Percentiles rank a stretch among this genome's conserved stretches.
Evolutionary conservation across 805 yeast genomes (phyloP).

Genomic region (Yarrowia sp.): DNA sequence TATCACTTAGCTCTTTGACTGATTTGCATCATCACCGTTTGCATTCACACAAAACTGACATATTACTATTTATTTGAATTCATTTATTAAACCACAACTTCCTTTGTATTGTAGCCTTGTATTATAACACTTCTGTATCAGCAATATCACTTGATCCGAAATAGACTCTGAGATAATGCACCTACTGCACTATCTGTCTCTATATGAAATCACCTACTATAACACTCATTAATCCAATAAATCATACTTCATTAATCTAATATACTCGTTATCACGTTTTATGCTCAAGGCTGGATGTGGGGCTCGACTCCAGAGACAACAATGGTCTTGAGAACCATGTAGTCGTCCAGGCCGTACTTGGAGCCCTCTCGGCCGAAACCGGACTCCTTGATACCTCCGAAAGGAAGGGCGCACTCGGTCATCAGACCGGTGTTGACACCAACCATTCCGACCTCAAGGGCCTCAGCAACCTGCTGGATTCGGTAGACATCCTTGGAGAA

Average conservation of each 20-base stretch:
- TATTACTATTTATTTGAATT: background rate
- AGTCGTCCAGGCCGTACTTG: constrained; percentile 71
- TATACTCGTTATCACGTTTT: background rate
- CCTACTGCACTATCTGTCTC: background rate
- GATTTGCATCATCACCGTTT: too few relatives aligned
- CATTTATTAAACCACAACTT: too few relatives aligned
- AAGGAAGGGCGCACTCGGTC: constrained; percentile 51
- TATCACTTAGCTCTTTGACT: too few relatives aligned
- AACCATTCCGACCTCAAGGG: constrained; percentile 74
- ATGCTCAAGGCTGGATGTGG: constrained; percentile 12
- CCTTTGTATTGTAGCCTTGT: too few relatives aligned
- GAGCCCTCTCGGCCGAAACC: constrained; percentile 85
- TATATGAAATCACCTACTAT: background rate
- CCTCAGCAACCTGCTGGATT: constrained; percentile 62
- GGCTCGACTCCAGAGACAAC: constrained; percentile 40
- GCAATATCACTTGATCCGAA: background rate
- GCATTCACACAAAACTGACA: background rate
- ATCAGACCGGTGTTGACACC: constrained; percentile 76
- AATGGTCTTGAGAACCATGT: constrained; percentile 61
- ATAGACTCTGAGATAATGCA: background rate
- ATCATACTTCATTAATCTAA: constrained; percentile 10
- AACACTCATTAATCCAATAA: background rate
- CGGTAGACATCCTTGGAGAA: constrained; percentile 56
- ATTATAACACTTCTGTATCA: too few relatives aligned
- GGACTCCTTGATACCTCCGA: constrained; percentile 73